These are phyloP conservation scores for Calonectria montana DNA, from an alignment of 2,329 filamentous ascomycete species.

Conservation along the genomic window DNA sequence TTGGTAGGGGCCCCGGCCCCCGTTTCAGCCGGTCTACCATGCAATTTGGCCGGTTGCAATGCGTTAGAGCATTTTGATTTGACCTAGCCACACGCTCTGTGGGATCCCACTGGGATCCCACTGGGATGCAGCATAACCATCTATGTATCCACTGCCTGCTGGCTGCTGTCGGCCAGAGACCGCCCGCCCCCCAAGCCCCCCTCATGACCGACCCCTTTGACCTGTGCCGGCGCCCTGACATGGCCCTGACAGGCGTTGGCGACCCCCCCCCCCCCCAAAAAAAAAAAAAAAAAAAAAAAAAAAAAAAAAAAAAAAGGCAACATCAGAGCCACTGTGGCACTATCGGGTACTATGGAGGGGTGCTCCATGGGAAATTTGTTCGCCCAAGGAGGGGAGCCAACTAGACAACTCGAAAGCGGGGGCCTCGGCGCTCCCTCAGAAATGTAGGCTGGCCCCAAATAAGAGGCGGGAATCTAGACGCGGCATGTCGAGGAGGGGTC, in stretches of 20 bases:
- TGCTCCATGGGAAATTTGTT: background rate
- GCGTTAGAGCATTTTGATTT: conserved; percentile 12
- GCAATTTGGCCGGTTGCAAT: conserved; percentile 16
- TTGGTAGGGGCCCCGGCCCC: conserved; percentile 1
- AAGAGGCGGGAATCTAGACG: background rate
- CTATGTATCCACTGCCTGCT: background rate
- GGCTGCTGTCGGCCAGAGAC: background rate
- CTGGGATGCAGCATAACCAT: background rate
- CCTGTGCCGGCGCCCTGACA: conserved; percentile 1
- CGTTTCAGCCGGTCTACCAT: conserved; percentile 20
- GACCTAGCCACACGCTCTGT: background rate
- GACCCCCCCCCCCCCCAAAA: background rate
- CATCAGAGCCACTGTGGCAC: background rate
- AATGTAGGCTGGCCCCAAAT: background rate
- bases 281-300: background rate
- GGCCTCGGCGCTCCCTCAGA: background rate
- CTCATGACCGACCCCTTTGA: background rate
- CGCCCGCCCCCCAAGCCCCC: background rate
- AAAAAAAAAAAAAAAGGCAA: conserved; percentile 4
- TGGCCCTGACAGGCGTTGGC: conserved; percentile 10
- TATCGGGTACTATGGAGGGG: background rate
- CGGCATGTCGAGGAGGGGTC: conserved; percentile 16
- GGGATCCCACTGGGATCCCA: background rate
- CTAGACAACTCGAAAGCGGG: background rate
- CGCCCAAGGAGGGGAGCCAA: background rate